These are phyloP conservation scores for Galeopsis tetrahit DNA, from an alignment of 257 asterid species.

Conservation along the genomic window DNA sequence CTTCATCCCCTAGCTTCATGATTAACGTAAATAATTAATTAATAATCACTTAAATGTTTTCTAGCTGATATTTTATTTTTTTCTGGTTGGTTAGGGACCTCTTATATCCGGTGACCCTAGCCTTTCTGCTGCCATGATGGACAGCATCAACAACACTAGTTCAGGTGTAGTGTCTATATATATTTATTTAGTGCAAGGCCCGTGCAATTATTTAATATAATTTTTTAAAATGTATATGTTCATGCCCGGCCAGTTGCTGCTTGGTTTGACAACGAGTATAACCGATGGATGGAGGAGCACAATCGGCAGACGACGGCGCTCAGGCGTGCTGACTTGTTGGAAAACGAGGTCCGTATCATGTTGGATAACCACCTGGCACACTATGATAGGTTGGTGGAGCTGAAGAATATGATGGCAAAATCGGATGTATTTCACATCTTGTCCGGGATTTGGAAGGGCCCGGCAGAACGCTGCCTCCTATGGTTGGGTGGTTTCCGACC, in stretches of 20 bases:
- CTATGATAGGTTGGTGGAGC: constrained; percentile 53
- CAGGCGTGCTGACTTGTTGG: constrained; percentile 56
- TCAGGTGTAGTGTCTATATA: too few relatives aligned
- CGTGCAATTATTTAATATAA: too few relatives aligned
- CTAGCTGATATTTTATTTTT: too few relatives aligned
- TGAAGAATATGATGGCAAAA: constrained; percentile 56
- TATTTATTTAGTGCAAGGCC: too few relatives aligned
- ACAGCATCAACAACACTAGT: background rate
- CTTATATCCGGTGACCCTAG: constrained; percentile 59
- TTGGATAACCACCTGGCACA: constrained; percentile 62
- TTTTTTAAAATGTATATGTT: too few relatives aligned
- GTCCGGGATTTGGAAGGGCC: constrained; percentile 86
- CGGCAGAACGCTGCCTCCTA: constrained; percentile 86
- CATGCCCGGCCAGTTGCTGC: constrained; percentile 46
- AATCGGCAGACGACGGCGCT: constrained; percentile 64
- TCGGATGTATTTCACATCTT: constrained; percentile 72
- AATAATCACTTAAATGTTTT: too few relatives aligned
- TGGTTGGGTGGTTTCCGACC: constrained; percentile 96
- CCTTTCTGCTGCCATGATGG: constrained; percentile 30
- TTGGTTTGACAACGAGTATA: constrained; percentile 70
- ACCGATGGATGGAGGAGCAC: constrained; percentile 85
- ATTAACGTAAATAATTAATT: too few relatives aligned
- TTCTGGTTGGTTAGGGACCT: too few relatives aligned
- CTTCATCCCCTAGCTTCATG: too few relatives aligned
- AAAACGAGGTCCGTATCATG: constrained; percentile 52